phyloP scores from a whole-genome alignment of 495 filamentous ascomycete species.

The Penicillium longicatenatum region DNA sequence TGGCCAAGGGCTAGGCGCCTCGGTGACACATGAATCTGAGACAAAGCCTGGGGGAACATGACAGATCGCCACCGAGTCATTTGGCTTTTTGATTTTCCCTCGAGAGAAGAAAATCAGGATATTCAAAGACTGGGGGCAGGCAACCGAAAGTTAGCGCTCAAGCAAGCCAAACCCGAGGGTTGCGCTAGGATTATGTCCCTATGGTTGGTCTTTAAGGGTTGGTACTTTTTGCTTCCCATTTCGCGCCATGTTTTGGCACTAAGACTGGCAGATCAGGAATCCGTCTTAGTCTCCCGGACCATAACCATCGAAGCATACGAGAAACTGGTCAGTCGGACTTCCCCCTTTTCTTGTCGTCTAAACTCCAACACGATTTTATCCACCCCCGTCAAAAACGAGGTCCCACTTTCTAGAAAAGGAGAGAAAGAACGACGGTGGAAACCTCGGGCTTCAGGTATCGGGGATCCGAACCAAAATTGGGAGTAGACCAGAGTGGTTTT shows the following conservation, averaged over 20 bases:
- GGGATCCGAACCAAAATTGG: not conserved
- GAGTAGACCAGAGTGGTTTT: not conserved
- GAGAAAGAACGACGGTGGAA: slow-evolving; percentile 2
- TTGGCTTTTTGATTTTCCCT: not conserved
- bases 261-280: not conserved
- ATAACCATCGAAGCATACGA: not conserved
- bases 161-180: slow-evolving; percentile 1
- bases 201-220: not conserved
- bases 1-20: slow-evolving; percentile 12
- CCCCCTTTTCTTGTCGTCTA: not conserved
- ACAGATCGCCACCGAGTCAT: slow-evolving; percentile 1
- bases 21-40: slow-evolving; percentile 23
- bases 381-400: not conserved
- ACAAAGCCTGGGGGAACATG: slow-evolving; percentile 5
- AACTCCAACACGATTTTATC: not conserved
- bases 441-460: slow-evolving; percentile 1
- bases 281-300: not conserved
- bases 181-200: not conserved
- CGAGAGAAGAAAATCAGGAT: not conserved
- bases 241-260: not conserved
- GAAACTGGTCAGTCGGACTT: not conserved
- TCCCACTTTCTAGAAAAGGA: not conserved
- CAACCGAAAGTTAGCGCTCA: not conserved
- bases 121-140: not conserved
- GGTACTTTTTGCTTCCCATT: not conserved